Base-by-base conservation (phyloP, 805 yeast genomes). In the Candida qinlingensis region DNA sequence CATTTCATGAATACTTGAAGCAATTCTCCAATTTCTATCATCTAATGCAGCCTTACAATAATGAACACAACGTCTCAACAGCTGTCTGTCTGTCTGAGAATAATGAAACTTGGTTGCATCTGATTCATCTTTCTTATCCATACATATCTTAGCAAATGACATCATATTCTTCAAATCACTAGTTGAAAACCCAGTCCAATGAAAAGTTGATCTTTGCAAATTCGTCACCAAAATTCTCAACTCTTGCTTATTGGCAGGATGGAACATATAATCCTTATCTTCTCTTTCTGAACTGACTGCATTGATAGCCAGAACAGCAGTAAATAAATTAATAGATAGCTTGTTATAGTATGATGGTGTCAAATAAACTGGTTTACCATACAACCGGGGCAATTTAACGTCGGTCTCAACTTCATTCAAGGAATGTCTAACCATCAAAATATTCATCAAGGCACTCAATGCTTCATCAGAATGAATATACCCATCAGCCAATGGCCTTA, bases 171-270 rank as follows among this genome's bases (percentile, higher is more conserved):
- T 77, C 30, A 84, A 69, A 63, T 84, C 89, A 39, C 70, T 71
- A 28, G 73, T 71, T 10, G 83, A 71, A 58, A 84, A 84, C 0
- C 89, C 90, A 1, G 87, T 80, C 91, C 91, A 84, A 56, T 80
- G 81, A 60, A 84, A 83, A 0, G 90, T 81, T 1, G 85, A 80
- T 49, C 83, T 70, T 61, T 80, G 87, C 30, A 84, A 59, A 57
- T 84, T 84, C 4, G 77, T 73, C 10, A 84, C 74, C 53, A 84
- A 69, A 43, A 83, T 63, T 50, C 83, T 66, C 37, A 84, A 62
- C 52, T 81, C 82, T 19, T 61, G 62, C 39, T 79, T 67, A 55
- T 82, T 83, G 0, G 75, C 62, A 0, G 81, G 76, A 67, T 83
- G 83, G 58, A 84, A 84, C 87, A 84, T 81, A 62, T 81, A 84